These are phyloP conservation scores for Ceratocystis eucalypticola DNA, from an alignment of 2,329 filamentous ascomycete genomes.

Conservation along the genomic window DNA sequence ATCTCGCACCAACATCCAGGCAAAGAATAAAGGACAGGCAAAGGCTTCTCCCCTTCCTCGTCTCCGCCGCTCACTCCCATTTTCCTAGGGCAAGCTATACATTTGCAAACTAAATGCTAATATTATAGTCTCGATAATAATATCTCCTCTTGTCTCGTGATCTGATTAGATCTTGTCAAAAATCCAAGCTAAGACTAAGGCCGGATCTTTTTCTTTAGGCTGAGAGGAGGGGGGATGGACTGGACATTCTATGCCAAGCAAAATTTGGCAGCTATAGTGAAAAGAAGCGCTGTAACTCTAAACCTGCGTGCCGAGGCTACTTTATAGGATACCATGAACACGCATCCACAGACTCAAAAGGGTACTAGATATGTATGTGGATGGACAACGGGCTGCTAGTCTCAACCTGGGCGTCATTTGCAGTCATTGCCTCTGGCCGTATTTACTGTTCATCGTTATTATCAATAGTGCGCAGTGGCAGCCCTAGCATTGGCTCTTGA, in stretches of 20 bases:
- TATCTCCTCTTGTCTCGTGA: neutral
- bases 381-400: too few species aligned
- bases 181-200: neutral
- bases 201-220: neutral
- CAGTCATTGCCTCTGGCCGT: too few species aligned
- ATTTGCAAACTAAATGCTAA: neutral
- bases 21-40: neutral
- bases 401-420: too few species aligned
- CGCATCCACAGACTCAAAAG: neutral
- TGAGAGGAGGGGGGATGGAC: too few species aligned
- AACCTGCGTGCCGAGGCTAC: neutral
- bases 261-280: neutral
- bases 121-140: neutral
- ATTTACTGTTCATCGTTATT: too few species aligned
- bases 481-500: neutral
- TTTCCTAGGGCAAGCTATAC: neutral
- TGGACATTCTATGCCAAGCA: neutral
- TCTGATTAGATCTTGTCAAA: conserved; percentile 1
- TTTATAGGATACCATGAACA: neutral
- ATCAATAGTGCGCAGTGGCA: neutral
- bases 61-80: neutral
- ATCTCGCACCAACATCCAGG: neutral
- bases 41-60: neutral
- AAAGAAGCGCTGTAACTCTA: neutral
- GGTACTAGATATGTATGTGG: too few species aligned